Evolutionary conservation across 1,284 basidiomycete species (phyloP).

Genomic region (Cystobasidiaceae sp.): DNA sequence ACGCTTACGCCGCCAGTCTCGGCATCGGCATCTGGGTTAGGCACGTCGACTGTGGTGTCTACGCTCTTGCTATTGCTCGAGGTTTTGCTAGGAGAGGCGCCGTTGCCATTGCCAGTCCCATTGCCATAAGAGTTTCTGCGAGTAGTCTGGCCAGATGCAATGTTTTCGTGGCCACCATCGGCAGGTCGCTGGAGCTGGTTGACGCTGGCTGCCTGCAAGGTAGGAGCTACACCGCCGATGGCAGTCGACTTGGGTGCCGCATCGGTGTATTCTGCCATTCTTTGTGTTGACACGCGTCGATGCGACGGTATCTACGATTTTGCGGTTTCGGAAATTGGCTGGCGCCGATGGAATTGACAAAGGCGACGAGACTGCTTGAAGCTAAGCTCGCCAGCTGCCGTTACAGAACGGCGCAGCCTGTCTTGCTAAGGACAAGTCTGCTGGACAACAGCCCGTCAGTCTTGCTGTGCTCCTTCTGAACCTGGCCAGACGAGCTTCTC

Average conservation of each 20-base stretch:
- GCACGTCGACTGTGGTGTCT: background rate
- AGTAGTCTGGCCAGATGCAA: conserved; percentile 15
- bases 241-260: background rate
- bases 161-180: background rate
- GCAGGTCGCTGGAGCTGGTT: background rate
- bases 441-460: no score
- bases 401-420: no score
- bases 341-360: no score
- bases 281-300: no score
- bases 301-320: no score
- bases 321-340: no score
- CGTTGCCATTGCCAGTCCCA: background rate
- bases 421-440: no score
- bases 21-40: conserved; percentile 34
- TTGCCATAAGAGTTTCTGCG: conserved; percentile 7
- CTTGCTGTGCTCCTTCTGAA: no score
- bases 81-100: background rate
- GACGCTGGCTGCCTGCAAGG: background rate
- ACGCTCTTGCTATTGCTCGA: background rate
- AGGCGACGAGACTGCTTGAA: no score
- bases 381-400: no score
- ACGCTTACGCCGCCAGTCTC: conserved; percentile 53
- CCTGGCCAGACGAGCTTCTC: no score
- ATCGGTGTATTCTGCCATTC: background rate
- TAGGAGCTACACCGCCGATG: background rate